Conservation (phyloP, 192 early-diverging fungal species). For the Backusella psychrophila region DNA sequence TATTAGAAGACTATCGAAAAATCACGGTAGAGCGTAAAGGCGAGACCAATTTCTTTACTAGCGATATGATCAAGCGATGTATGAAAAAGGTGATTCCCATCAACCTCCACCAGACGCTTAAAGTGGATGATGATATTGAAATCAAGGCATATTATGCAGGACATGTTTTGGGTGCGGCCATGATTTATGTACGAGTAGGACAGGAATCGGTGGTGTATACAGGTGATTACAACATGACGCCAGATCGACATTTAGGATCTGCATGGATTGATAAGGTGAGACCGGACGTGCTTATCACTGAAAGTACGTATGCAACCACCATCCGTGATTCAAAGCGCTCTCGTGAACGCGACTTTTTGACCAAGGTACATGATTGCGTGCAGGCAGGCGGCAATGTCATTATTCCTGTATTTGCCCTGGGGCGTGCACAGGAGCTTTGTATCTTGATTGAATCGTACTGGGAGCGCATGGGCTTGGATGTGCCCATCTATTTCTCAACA, state of each 20-base stretch:
- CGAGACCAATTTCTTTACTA: slow-evolving; percentile 88
- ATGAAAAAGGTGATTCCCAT: slow-evolving; percentile 93
- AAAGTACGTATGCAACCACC: slow-evolving; percentile 96
- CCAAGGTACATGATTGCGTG: slow-evolving; percentile 83
- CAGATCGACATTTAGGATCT: slow-evolving; percentile 87
- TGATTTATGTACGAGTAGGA: slow-evolving; percentile 86
- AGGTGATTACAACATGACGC: slow-evolving; percentile 90
- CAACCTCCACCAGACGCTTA: slow-evolving; percentile 81
- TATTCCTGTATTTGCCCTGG: slow-evolving; percentile 97
- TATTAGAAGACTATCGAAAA: slow-evolving; percentile 94
- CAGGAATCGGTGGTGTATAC: slow-evolving; percentile 81
- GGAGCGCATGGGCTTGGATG: slow-evolving; percentile 86
- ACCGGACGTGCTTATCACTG: slow-evolving; percentile 94
- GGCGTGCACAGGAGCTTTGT: slow-evolving; percentile 96
- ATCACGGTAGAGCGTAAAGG: slow-evolving; percentile 88
- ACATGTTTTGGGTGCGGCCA: slow-evolving; percentile 96
- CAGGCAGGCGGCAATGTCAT: slow-evolving; percentile 82
- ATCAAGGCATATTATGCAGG: slow-evolving; percentile 94
- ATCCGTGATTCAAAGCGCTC: slow-evolving; percentile 92
- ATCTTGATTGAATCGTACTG: slow-evolving; percentile 95
- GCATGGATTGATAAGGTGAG: slow-evolving; percentile 95
- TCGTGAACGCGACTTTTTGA: slow-evolving; percentile 90
- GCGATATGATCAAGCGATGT: slow-evolving; percentile 85
- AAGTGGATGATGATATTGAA: slow-evolving; percentile 81
- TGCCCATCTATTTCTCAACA: slow-evolving; percentile 95